Evolutionary conservation across 208 protist species (phyloP), one percentile per base, ranked within the genome.

Genomic region (Wallacemonas sp.): DNA sequence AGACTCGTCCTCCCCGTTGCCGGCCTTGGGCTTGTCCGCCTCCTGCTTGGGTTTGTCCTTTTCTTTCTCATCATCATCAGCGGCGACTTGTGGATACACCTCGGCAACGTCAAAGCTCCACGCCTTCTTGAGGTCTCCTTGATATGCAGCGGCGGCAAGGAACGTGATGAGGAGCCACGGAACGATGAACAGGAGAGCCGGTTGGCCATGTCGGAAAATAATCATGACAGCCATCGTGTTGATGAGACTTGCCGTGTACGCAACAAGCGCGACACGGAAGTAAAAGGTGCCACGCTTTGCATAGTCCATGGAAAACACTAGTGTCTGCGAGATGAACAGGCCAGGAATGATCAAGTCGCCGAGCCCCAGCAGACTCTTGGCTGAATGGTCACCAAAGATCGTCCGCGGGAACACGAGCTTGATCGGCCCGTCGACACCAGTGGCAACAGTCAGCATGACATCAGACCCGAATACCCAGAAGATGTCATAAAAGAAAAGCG

Each of bases 381-480:
- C 60, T 24, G 61, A 34, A 33, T 90, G 74, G 61, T 87, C 80
- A 6, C 80, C 87, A 64, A 91, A 91, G 6, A 95, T 65, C 44
- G 84, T 85, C 6, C 92, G 64, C n/a, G 98, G 98, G 47, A 98
- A 98, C 2, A 98, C 21, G 1, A 99, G 39, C 70, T 98, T 98
- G 66, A 99, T 98, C 3, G 98, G 98, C 2, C 93, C 97, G 33
- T 99, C 87, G 23, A 99, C 87, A 44, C 83, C 88, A 41, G 87
- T 98, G 4, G 97, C 98, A 1, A 99, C 97, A 8, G 83, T 96
- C 6, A 98, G 72, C 97, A 98, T 98, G 8, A 98, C 97, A 66
- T 98, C 93, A 6, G 98, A 98, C 26, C 96, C 97, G 76, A 99
- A 99, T 14, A 99, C 98, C 96, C 97, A 99, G 65, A 98, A 99